Evolutionary conservation across 805 yeast genomes (phyloP).

Genomic region (Peterozyma toletana): DNA sequence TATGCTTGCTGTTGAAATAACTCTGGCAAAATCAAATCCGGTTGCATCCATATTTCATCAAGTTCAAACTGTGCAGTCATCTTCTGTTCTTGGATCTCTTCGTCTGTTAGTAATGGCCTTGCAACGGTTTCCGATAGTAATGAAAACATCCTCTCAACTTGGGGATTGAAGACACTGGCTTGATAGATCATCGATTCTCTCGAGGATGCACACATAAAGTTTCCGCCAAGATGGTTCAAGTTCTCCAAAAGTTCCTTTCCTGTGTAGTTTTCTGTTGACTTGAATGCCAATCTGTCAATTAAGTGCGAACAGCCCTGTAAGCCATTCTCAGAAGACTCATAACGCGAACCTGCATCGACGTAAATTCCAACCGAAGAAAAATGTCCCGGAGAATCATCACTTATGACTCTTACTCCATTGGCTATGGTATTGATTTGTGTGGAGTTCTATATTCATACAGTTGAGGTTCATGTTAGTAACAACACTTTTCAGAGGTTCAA

Average conservation of each 20-base stretch:
- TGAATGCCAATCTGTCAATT: constrained; percentile 80
- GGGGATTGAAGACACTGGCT: constrained; percentile 87
- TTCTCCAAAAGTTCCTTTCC: constrained; percentile 70
- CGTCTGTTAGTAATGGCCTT: constrained; percentile 57
- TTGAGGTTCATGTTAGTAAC: not conserved
- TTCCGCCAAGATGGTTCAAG: constrained; percentile 82
- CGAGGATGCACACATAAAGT: constrained; percentile 86
- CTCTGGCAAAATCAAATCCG: constrained; percentile 84
- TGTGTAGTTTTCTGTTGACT: constrained; percentile 49
- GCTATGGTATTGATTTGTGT: constrained; percentile 31
- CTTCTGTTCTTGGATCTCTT: constrained; percentile 69
- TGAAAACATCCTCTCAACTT: constrained; percentile 71
- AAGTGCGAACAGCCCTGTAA: constrained; percentile 77
- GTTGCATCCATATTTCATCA: constrained; percentile 73
- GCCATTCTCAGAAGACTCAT: constrained; percentile 43
- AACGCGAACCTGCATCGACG: constrained; percentile 86
- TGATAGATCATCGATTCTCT: constrained; percentile 91
- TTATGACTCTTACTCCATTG: constrained; percentile 79
- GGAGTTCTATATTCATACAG: not conserved
- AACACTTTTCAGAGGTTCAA: too few relatives aligned
- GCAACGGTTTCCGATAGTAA: constrained; percentile 73
- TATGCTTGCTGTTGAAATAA: constrained; percentile 83
- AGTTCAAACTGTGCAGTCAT: constrained; percentile 75
- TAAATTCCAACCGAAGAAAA: constrained; percentile 88
- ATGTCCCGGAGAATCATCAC: constrained; percentile 83